Evolutionary conservation across 768 basidiomycete genomes (phyloP), one percentile per base, ranked within the genome.

Genomic region (Psilocybe cyanescens): DNA sequence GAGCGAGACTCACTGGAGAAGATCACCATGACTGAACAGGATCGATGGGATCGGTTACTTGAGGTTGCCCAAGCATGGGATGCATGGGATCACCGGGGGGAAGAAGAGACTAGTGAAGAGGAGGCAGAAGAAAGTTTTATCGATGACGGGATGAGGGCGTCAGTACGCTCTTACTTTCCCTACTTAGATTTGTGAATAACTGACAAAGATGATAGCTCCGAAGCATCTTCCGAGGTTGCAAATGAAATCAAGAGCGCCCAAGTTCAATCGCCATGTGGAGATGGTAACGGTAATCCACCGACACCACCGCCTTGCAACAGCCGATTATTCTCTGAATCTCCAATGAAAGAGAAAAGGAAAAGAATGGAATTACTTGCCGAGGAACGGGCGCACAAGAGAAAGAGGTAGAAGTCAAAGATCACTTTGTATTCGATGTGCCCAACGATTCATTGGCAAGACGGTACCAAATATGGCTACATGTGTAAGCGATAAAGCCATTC

Each of bases 11-110:
- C 77, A 1, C 30, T 78, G 3, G 76, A 76, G 53, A 58, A 67
- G 4, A 68, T 83, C 1, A 61, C 71, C 33, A 71, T 74, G 66
- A 80, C 78, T 16, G 80, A 81, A 24, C 66, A 69, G 28, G 66
- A 77, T 28, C 78, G 80, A 57, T 83, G 81, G 80, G 81, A 83
- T 63, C 70, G 66, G 16, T 65, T 83, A 12, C 68, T 80, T 5
- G 70, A 75, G 16, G 65, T 82, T 12, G 78, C 80, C 2, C 69
- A 72, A 46, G 69, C 70, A 8, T 82, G 77, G 75, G 74, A 74
- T 19, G 69, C 68, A 56, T 71, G 78, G 33, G 81, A 83, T 62
- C 64, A 63, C 2, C 67, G 72, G 50, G 69, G 76, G 31, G 78
- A 74, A 45, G 65, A 64, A 62, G 59, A 76, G 71, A 77, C 78